Percentiles rank a stretch among this genome's conserved stretches.
Evolutionary conservation across 305 asterid genomes (phyloP).

Genomic region (Solanum hybrid): DNA sequence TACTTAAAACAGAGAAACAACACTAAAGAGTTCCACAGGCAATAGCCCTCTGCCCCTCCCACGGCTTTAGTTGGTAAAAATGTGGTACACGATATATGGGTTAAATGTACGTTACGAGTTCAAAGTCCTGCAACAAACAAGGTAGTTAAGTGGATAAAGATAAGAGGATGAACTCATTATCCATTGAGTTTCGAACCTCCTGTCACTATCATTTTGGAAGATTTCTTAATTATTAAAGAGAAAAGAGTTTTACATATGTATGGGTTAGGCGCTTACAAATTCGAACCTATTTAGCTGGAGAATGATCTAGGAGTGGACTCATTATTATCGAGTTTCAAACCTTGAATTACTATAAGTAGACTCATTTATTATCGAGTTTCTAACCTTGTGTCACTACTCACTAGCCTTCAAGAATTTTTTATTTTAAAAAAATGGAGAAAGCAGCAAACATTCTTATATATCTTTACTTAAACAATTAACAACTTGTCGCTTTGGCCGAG

Average conservation of each 20-base stretch:
- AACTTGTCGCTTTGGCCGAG: constrained; percentile 97
- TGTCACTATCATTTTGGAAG: not conserved
- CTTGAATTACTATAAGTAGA: not conserved
- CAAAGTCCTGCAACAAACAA: not conserved
- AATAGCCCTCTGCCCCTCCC: not conserved
- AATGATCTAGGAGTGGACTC: not conserved
- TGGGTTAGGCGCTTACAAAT: not conserved
- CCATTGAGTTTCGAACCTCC: not conserved
- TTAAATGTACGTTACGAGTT: not conserved
- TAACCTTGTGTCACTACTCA: not conserved
- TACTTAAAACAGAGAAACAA: not conserved
- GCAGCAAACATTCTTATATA: rapidly evolving
- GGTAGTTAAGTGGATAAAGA: not conserved
- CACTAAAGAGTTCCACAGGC: not conserved
- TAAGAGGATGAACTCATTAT: not conserved
- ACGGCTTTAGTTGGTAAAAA: not conserved
- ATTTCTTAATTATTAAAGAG: not conserved
- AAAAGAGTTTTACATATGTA: not conserved
- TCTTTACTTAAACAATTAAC: not conserved
- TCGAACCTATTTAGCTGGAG: not conserved
- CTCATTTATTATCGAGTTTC: not conserved
- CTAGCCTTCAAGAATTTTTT: not conserved
- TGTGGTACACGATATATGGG: not conserved
- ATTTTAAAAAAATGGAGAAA: not conserved
- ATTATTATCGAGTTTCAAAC: not conserved